phyloP scores from a whole-genome alignment of 2,329 filamentous ascomycete genomes.

The Zasmidium cellare region DNA sequence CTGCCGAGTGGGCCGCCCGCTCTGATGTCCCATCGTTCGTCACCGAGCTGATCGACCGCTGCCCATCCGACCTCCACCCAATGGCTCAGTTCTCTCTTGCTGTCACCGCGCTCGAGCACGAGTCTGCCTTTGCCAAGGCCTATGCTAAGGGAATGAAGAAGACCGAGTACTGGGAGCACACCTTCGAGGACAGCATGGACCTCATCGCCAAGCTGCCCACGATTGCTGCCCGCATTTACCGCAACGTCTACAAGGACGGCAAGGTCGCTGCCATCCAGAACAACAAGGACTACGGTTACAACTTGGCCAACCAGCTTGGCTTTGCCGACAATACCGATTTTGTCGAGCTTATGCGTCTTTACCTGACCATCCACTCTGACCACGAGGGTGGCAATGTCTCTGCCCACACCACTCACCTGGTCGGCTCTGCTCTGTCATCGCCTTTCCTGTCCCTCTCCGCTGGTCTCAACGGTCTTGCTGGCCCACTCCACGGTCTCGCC shows the following conservation, averaged over 20 bases:
- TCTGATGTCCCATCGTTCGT: conserved; percentile 97
- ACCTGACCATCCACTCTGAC: conserved; percentile 99
- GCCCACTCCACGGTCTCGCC: conserved; percentile 96
- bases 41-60: conserved; percentile 99
- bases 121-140: conserved; percentile 95
- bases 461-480: conserved; percentile 96
- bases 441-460: conserved; percentile 95
- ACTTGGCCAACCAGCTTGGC: conserved; percentile 99
- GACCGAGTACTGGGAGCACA: conserved; percentile 99
- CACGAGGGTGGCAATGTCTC: conserved; percentile 99
- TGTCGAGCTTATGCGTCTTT: conserved; percentile 95
- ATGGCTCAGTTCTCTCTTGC: conserved; percentile 99
- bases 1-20: conserved; percentile 97
- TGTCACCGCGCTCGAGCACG: conserved; percentile 96
- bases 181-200: conserved; percentile 99
- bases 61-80: conserved; percentile 96
- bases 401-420: conserved; percentile 97
- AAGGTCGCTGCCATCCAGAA: conserved; percentile 95
- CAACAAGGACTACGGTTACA: conserved; percentile 99
- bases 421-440: conserved; percentile 93
- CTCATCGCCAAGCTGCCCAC: conserved; percentile 99
- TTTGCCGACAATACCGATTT: conserved; percentile 96
- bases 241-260: conserved; percentile 99
- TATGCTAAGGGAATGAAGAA: conserved; percentile 99
- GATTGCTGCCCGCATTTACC: conserved; percentile 98